Evolutionary conservation across 805 yeast species (phyloP).

Genomic region (Millerago galiae): DNA sequence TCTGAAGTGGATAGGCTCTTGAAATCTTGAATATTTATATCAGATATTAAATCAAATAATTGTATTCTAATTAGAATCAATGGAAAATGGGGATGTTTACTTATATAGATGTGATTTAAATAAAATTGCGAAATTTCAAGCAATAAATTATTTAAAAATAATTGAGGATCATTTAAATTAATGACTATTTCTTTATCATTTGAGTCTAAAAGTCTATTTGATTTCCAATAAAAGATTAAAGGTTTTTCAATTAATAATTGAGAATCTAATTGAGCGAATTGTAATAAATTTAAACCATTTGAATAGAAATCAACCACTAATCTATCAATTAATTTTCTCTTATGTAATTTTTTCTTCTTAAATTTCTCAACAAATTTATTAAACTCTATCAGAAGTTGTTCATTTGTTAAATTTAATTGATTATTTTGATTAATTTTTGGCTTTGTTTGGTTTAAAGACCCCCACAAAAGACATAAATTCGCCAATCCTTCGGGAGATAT

Average conservation of each 20-base stretch:
- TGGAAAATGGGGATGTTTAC: conserved; percentile 59
- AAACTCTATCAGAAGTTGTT: conserved; percentile 7
- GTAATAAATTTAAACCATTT: conserved; percentile 54
- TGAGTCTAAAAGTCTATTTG: conserved; percentile 24
- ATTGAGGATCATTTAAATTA: conserved; percentile 38
- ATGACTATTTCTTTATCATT: conserved; percentile 25
- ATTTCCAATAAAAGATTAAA: conserved; percentile 29
- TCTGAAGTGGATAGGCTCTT: conserved; percentile 19
- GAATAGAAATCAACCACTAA: conserved; percentile 36
- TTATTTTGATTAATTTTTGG: conserved; percentile 11
- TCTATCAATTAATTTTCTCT: conserved; percentile 18
- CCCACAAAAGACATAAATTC: conserved; percentile 21
- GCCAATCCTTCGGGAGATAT: conserved; percentile 16
- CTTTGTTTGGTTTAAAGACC: conserved; percentile 14
- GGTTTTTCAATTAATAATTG: conserved; percentile 59
- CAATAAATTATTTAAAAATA: conserved; percentile 43
- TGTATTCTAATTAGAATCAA: conserved; percentile 59
- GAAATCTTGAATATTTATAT: not conserved
- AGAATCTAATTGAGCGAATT: conserved; percentile 65
- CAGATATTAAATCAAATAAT: conserved; percentile 47
- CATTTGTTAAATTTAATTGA: conserved; percentile 7
- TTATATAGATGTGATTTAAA: conserved; percentile 58
- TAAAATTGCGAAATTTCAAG: conserved; percentile 44
- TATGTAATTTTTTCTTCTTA: conserved; percentile 5
- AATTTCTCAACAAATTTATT: not conserved